These are phyloP conservation scores for Trichothecium sympodiale DNA, from an alignment of 2,329 filamentous ascomycete species.

Conservation along the genomic window DNA sequence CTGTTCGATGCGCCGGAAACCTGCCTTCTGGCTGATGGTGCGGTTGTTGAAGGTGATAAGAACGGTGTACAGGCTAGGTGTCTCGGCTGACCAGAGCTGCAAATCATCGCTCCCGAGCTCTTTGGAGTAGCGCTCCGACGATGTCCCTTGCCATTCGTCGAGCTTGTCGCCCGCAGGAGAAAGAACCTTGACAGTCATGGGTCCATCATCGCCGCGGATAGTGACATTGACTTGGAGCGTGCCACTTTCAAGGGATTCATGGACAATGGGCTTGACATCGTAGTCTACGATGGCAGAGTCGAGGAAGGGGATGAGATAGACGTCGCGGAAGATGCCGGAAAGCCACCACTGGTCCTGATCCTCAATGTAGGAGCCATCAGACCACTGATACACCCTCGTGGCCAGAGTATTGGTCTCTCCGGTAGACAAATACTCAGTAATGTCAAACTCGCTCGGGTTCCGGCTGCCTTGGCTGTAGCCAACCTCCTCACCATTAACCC, in stretches of 20 bases:
- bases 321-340: slow-evolving; percentile 58
- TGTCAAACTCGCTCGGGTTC: slow-evolving; percentile 60
- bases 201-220: slow-evolving; percentile 18
- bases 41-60: slow-evolving; percentile 22
- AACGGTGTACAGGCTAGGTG: slow-evolving; percentile 48
- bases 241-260: slow-evolving; percentile 37
- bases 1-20: slow-evolving; percentile 54
- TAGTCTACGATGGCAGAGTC: slow-evolving; percentile 42
- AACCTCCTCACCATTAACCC: slow-evolving; percentile 51
- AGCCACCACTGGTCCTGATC: slow-evolving; percentile 63
- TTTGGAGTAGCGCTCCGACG: background rate
- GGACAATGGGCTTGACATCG: slow-evolving; percentile 42
- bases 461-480: slow-evolving; percentile 60
- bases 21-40: slow-evolving; percentile 42
- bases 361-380: slow-evolving; percentile 58
- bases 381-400: slow-evolving; percentile 61
- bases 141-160: background rate
- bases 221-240: slow-evolving; percentile 38
- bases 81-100: slow-evolving; percentile 52
- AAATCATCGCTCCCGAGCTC: background rate
- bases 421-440: slow-evolving; percentile 35
- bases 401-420: slow-evolving; percentile 40
- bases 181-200: slow-evolving; percentile 14
- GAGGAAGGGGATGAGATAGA: slow-evolving; percentile 47
- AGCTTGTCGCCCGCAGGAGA: background rate